These are phyloP conservation scores for Discostella stelligeroides DNA, from an alignment of 108 stramenopile genomes.

Conservation along the genomic window DNA sequence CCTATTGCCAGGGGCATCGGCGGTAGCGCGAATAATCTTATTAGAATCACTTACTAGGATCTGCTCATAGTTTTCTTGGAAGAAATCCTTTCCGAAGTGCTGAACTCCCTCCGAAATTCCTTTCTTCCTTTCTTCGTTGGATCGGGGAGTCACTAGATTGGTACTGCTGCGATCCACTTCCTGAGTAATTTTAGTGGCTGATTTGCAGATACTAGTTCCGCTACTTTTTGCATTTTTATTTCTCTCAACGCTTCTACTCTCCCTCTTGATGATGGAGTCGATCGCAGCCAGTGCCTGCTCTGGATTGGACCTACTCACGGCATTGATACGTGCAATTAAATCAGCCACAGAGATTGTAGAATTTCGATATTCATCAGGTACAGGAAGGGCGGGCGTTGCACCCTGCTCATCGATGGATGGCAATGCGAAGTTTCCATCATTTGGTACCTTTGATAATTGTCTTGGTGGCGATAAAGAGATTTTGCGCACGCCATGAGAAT, in stretches of 20 bases:
- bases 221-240: slow-evolving; percentile 8
- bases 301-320: slow-evolving; percentile 73
- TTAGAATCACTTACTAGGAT: not conserved
- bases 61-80: not conserved
- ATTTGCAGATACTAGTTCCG: slow-evolving; percentile 1
- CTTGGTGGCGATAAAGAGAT: slow-evolving; percentile 5
- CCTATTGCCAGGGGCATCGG: not conserved
- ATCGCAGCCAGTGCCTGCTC: slow-evolving; percentile 75
- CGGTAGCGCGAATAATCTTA: slow-evolving; percentile 15
- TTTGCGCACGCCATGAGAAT: not conserved
- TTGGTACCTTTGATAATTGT: not conserved
- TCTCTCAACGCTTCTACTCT: slow-evolving; percentile 30
- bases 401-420: slow-evolving; percentile 40
- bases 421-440: slow-evolving; percentile 8
- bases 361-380: slow-evolving; percentile 1
- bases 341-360: slow-evolving; percentile 42
- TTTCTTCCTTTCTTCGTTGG: not conserved
- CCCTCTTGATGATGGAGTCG: slow-evolving; percentile 72
- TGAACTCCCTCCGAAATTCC: not conserved
- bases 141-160: not conserved
- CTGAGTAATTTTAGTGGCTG: not conserved
- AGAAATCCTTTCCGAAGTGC: slow-evolving; percentile 1
- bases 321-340: slow-evolving; percentile 64
- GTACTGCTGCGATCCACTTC: not conserved
- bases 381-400: not conserved